These are phyloP conservation scores for Kwoniella heveanensis DNA, from an alignment of 768 basidiomycete genomes.

Conservation along the genomic window DNA sequence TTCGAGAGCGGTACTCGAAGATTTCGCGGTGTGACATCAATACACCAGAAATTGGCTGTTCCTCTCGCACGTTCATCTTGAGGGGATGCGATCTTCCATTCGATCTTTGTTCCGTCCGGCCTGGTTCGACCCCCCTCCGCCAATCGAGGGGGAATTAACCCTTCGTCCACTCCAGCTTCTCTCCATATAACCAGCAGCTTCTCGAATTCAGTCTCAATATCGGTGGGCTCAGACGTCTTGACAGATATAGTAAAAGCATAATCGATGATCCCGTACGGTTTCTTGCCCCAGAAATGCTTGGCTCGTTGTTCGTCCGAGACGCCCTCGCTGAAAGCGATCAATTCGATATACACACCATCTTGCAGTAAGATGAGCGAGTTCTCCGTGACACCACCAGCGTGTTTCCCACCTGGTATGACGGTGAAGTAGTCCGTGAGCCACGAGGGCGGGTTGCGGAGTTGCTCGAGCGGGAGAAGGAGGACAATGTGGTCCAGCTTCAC, in stretches of 20 bases:
- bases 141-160: neutral
- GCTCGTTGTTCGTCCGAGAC: neutral
- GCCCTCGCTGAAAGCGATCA: neutral
- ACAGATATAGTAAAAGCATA: neutral
- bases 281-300: conserved; percentile 1
- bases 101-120: neutral
- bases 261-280: neutral
- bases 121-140: neutral
- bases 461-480: neutral
- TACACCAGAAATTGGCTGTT: neutral
- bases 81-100: neutral
- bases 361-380: neutral
- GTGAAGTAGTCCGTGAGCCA: neutral
- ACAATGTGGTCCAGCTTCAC: neutral
- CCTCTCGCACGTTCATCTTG: neutral
- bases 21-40: neutral
- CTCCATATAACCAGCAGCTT: neutral
- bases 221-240: too few species aligned
- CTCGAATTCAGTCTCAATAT: neutral
- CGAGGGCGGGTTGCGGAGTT: neutral
- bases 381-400: neutral
- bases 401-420: neutral
- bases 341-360: neutral
- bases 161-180: neutral
- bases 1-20: neutral